Evolutionary conservation across 139 green algal species (phyloP).

Genomic region (Coelastrella sp.): DNA sequence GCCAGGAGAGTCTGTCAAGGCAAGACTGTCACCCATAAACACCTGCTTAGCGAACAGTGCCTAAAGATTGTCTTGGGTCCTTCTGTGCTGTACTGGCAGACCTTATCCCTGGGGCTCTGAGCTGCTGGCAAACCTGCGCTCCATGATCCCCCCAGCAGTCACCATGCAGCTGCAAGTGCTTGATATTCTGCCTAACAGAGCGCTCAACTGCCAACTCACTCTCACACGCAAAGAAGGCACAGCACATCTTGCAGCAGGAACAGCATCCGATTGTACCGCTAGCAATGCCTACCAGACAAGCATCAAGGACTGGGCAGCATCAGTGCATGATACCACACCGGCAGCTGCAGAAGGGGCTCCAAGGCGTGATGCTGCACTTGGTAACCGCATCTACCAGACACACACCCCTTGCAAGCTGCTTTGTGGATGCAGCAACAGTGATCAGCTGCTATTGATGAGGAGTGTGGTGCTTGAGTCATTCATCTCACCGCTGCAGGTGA

Average conservation of each 20-base stretch:
- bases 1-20: too few species aligned
- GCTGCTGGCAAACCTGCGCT: constrained; percentile 49
- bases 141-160: constrained; percentile 51
- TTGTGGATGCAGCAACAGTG: constrained; percentile 68
- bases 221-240: neutral
- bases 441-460: constrained; percentile 73
- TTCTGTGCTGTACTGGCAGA: neutral
- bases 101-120: constrained; percentile 68
- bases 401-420: constrained; percentile 60
- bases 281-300: neutral
- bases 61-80: neutral
- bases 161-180: constrained; percentile 48
- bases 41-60: too few species aligned
- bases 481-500: constrained; percentile 38
- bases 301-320: neutral
- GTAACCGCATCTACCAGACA: neutral
- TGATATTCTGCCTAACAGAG: neutral
- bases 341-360: neutral
- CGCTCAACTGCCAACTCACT: constrained; percentile 9
- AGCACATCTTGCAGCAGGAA: neutral
- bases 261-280: neutral
- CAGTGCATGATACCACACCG: neutral
- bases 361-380: neutral
- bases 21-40: too few species aligned
- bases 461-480: constrained; percentile 71